Evolutionary conservation across 306 rosid genomes (phyloP).

Genomic region (Senna tora): DNA sequence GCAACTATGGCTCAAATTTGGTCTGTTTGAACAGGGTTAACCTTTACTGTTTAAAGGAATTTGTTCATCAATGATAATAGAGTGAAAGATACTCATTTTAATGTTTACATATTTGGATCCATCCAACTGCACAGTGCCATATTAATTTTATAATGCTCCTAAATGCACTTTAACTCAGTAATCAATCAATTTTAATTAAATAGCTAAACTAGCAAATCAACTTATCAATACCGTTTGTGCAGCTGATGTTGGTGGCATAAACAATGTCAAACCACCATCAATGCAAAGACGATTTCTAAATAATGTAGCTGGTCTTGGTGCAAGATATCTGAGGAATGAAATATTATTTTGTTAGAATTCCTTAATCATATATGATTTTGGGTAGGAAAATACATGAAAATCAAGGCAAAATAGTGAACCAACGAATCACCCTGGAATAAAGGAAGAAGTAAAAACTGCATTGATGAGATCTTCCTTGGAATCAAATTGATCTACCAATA

Average conservation of each 20-base stretch:
- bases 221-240: constrained; percentile 66
- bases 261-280: constrained; percentile 94
- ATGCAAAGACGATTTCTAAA: constrained; percentile 88
- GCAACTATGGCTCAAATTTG: not conserved
- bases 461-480: constrained; percentile 97
- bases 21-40: not conserved
- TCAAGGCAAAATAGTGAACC: constrained; percentile 32
- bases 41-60: not conserved
- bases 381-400: constrained; percentile 28
- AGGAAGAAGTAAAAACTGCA: constrained; percentile 96
- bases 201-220: constrained; percentile 14
- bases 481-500: constrained; percentile 90
- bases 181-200: not conserved
- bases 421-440: constrained; percentile 92
- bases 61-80: too few relatives aligned
- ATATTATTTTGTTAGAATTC: constrained; percentile 8
- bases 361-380: not conserved
- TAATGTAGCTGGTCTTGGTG: constrained; percentile 86
- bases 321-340: constrained; percentile 68
- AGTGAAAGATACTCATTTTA: too few relatives aligned
- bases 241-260: constrained; percentile 98
- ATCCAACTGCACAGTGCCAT: not conserved
- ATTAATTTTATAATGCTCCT: constrained; percentile 1
- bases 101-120: too few relatives aligned
- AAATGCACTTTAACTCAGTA: not conserved